Percentiles rank a stretch among this genome's conserved stretches.
phyloP scores from a whole-genome alignment of 108 stramenopile species.

The Conticribra weissflogii region DNA sequence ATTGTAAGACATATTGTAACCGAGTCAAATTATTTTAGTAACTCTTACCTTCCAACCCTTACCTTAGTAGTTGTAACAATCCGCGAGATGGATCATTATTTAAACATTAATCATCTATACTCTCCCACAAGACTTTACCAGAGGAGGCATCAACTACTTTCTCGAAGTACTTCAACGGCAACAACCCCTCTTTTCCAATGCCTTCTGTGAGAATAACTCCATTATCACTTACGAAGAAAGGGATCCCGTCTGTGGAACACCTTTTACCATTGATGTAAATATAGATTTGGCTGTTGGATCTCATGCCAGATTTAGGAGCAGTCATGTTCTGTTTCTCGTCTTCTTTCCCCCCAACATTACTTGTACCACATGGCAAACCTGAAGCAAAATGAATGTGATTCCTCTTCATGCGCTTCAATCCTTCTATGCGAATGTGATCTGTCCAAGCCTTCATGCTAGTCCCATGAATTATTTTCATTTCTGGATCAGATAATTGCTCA shows the following conservation, averaged over 20 bases:
- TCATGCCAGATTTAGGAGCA: slow-evolving; percentile 85
- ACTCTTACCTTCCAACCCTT: too few species aligned
- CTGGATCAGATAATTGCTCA: slow-evolving; percentile 48
- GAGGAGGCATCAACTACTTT: slow-evolving; percentile 56
- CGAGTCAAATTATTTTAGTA: too few species aligned
- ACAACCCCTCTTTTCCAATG: slow-evolving; percentile 56
- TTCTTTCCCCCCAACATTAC: background rate
- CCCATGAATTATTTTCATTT: slow-evolving; percentile 67
- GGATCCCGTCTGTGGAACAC: slow-evolving; percentile 71
- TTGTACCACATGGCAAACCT: slow-evolving; percentile 52
- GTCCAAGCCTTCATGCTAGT: slow-evolving; percentile 73
- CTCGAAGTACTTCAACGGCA: slow-evolving; percentile 70
- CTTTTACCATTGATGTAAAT: slow-evolving; percentile 64
- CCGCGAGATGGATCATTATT: too few species aligned
- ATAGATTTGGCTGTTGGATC: slow-evolving; percentile 61
- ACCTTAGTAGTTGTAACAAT: too few species aligned
- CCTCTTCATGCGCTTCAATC: slow-evolving; percentile 71
- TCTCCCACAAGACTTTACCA: slow-evolving; percentile 36
- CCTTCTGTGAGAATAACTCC: slow-evolving; percentile 80
- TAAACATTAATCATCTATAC: background rate
- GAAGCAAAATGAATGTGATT: slow-evolving; percentile 87
- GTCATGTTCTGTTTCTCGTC: slow-evolving; percentile 1
- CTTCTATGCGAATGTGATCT: slow-evolving; percentile 57
- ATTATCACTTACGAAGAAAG: slow-evolving; percentile 73
- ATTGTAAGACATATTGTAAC: too few species aligned